A percentile compares a stretch with the other conserved stretches of the same genome.
Conservation (phyloP, 2,329 filamentous ascomycete species). For the Colletotrichum acutatum region DNA sequence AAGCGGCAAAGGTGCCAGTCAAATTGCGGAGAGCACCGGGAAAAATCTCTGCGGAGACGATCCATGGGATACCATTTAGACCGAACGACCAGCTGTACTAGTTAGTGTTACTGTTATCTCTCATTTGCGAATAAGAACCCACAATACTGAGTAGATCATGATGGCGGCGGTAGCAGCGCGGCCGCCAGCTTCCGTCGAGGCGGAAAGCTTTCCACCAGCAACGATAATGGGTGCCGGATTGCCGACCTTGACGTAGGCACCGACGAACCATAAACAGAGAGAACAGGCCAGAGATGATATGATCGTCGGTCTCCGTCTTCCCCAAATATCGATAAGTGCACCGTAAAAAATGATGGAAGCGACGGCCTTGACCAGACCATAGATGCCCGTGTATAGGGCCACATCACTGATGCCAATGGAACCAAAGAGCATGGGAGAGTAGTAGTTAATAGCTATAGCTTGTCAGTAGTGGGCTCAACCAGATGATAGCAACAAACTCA, state of each 20-base stretch:
- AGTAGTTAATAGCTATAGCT: conserved; percentile 53
- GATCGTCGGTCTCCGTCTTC: conserved; percentile 54
- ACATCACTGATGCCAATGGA: conserved; percentile 58
- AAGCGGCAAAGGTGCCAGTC: conserved; percentile 53
- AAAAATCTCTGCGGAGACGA: conserved; percentile 57
- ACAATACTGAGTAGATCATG: conserved; percentile 65
- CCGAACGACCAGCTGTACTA: conserved; percentile 54
- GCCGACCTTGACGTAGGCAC: conserved; percentile 63
- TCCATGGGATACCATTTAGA: conserved; percentile 58
- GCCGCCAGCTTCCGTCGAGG: conserved; percentile 56
- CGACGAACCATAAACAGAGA: conserved; percentile 61
- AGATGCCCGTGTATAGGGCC: conserved; percentile 61
- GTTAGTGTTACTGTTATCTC: not conserved
- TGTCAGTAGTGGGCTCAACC: conserved; percentile 12
- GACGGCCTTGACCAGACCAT: conserved; percentile 57
- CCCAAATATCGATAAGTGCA: conserved; percentile 52
- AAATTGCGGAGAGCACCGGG: conserved; percentile 54
- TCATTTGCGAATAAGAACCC: conserved; percentile 38
- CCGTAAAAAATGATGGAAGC: conserved; percentile 54
- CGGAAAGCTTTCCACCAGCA: conserved; percentile 53
- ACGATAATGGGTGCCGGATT: conserved; percentile 58
- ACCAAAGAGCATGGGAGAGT: conserved; percentile 53
- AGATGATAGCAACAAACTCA: conserved; percentile 30
- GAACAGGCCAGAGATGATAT: conserved; percentile 60
- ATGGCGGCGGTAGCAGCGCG: conserved; percentile 65